Percentiles rank a stretch among this genome's conserved stretches.
Conservation (phyloP, 2,329 filamentous ascomycete genomes). For the Botrytis paeoniae region DNA sequence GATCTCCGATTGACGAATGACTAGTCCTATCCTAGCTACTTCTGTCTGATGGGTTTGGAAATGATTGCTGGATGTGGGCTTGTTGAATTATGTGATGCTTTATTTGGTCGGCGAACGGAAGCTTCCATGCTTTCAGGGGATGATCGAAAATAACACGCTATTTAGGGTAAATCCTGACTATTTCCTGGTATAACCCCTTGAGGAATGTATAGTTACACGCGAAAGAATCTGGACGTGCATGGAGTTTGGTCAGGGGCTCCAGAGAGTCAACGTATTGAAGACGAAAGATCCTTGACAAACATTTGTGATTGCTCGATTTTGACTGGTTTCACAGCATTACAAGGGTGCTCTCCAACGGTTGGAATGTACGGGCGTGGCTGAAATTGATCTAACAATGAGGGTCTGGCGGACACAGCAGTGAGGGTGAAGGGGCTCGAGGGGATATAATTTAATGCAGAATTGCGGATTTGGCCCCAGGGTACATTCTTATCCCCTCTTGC, state of each 20-base stretch:
- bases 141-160: background rate
- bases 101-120: background rate
- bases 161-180: background rate
- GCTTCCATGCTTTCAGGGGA: background rate
- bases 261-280: background rate
- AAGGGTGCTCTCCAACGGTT: background rate
- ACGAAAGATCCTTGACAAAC: background rate
- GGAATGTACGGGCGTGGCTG: background rate
- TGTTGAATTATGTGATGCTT: background rate
- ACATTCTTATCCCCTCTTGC: background rate
- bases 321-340: background rate
- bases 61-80: background rate
- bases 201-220: background rate
- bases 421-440: no score
- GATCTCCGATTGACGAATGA: background rate
- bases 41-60: no score
- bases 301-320: background rate
- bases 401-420: background rate
- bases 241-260: background rate
- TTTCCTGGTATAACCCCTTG: background rate
- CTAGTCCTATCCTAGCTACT: background rate
- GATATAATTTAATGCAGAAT: background rate
- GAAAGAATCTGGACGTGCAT: background rate
- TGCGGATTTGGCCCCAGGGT: no score
- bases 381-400: background rate